Evolutionary conservation across 179 eudicot species (phyloP).

Genomic region (Sideroxylon spinosum): DNA sequence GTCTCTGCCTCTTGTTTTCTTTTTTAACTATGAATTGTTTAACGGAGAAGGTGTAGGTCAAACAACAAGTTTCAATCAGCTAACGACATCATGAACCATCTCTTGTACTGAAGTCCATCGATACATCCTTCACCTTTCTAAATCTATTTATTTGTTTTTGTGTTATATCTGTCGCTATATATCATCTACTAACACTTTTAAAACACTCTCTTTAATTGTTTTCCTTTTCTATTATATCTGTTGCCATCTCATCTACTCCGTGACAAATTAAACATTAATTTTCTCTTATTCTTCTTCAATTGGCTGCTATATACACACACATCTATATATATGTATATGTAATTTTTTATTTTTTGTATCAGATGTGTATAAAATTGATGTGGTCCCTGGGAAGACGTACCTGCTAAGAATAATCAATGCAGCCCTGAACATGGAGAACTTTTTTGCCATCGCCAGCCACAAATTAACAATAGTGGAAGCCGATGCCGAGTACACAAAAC

Average conservation of each 20-base stretch:
- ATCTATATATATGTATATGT: too few species aligned
- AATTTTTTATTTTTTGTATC: slow-evolving; percentile 12
- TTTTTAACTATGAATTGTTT: neutral
- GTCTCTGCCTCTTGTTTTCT: neutral
- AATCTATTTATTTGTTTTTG: too few species aligned
- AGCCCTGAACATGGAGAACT: slow-evolving; percentile 62
- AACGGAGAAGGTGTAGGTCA: neutral
- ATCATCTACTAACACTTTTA: too few species aligned
- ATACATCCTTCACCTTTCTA: too few species aligned
- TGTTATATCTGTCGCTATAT: too few species aligned
- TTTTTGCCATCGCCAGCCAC: slow-evolving; percentile 67
- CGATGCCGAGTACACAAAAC: slow-evolving; percentile 67
- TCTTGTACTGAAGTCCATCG: too few species aligned
- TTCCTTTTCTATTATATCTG: too few species aligned
- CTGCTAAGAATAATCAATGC: slow-evolving; percentile 65
- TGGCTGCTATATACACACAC: too few species aligned
- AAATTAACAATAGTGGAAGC: slow-evolving; percentile 62
- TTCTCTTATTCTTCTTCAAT: too few species aligned
- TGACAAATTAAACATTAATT: too few species aligned
- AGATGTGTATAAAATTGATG: slow-evolving; percentile 55
- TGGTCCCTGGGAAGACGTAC: slow-evolving; percentile 59
- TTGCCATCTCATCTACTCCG: too few species aligned
- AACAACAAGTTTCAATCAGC: neutral
- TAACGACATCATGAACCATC: neutral
- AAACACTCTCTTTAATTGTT: too few species aligned